Base-by-base conservation (phyloP, 2,329 filamentous ascomycete genomes). In the Colletotrichum sansevieriae region DNA sequence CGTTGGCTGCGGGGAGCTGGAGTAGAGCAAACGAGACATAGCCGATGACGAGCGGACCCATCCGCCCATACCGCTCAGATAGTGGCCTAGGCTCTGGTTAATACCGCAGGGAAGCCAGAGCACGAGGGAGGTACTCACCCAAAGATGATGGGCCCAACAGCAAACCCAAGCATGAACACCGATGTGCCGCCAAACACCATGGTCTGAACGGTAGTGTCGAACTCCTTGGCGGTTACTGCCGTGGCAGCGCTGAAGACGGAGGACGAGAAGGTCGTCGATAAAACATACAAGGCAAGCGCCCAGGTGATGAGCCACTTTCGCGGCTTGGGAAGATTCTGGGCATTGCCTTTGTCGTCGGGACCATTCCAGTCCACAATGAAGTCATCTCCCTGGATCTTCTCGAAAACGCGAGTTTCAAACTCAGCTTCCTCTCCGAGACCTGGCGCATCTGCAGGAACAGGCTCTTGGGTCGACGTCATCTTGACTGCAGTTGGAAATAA, bases 31-130 rank as follows among this genome's bases (percentile, higher is more conserved):
- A 85, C 2, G 78, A 76, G 8, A 85, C 85, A 80, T 85, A 85
- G 44, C 81, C 65, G 2, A 88, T 74, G 2, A 63, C 15, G 5
- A 63, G 29, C 0, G 61, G 61, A 1, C 61, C 25, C 20, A 22
- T 58, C 0, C 85, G 75, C 0, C 85, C 85, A 59, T 83, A 86
- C 0, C 86, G 75, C 68, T 87, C 85, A 0, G 84, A 84, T 5
- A 85, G 65, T 0, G 82, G 83, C 0, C 80, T 63, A 7, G 10
- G 33, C 33, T 22, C 33, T 55, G 10, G 3, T 55, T 6, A 55
- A 18, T 37, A 15, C 6, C 2, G 1, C 1, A 13, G 7, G 9
- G 12, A 20, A 46, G 8, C 3, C 29, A 43, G 37, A 29, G 4
- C 20, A 11, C 3, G 15, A 29, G 35, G 37, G 5, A 8, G 6